Percentiles rank a stretch among this genome's conserved stretches.
These are phyloP conservation scores for Citrullus colocynthis DNA, from an alignment of 306 rosid species.

Conservation along the genomic window DNA sequence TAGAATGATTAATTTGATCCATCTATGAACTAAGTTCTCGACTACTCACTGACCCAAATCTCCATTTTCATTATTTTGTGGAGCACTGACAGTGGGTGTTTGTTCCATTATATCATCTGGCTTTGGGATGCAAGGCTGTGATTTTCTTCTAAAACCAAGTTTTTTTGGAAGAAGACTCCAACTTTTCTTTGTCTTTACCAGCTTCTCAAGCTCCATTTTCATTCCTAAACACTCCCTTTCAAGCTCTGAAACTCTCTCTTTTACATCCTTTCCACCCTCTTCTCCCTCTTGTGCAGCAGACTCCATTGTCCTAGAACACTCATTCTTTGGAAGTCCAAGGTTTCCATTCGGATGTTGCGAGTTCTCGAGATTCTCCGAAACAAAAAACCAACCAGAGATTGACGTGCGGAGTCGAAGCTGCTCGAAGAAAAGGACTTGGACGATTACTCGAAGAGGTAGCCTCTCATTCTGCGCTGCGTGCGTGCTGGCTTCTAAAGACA, in stretches of 20 bases:
- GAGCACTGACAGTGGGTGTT: constrained; percentile 22
- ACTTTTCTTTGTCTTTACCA: constrained; percentile 46
- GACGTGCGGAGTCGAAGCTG: constrained; percentile 85
- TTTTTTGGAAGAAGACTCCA: constrained; percentile 59
- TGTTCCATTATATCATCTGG: constrained; percentile 14
- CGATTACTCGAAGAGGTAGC: constrained; percentile 66
- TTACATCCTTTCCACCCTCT: constrained; percentile 31
- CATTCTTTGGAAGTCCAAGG: constrained; percentile 28
- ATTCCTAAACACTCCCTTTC: constrained; percentile 65
- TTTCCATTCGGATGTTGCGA: constrained; percentile 29
- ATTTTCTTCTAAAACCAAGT: constrained; percentile 43
- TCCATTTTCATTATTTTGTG: constrained; percentile 24
- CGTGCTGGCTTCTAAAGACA: constrained; percentile 70
- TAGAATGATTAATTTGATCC: background rate
- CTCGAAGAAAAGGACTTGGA: constrained; percentile 73
- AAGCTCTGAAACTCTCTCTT: constrained; percentile 53
- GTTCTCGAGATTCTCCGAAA: constrained; percentile 53
- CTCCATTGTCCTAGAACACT: constrained; percentile 20
- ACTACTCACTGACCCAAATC: constrained; percentile 17
- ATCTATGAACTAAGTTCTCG: constrained; percentile 5
- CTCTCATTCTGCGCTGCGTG: constrained; percentile 87
- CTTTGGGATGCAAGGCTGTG: constrained; percentile 29
- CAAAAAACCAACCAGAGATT: constrained; percentile 74
- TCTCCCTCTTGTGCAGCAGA: constrained; percentile 9
- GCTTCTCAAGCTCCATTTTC: constrained; percentile 51